Evolutionary conservation across 192 early-diverging fungal species (phyloP).

Genomic region (Backusella psychrophila): DNA sequence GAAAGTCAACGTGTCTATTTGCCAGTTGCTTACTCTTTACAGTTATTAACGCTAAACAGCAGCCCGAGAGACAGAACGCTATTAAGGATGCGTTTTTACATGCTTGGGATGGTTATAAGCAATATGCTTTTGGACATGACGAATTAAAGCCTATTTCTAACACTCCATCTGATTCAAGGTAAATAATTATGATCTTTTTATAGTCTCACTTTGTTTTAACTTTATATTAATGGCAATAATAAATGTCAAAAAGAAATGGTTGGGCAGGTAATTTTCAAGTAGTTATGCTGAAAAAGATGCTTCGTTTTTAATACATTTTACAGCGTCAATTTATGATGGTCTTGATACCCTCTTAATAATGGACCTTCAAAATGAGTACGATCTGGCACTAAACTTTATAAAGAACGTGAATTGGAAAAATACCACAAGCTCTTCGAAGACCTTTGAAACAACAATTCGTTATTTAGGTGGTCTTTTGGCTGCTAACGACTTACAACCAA

Average conservation of each 20-base stretch:
- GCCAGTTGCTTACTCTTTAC: neutral
- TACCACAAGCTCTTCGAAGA: slow-evolving; percentile 42
- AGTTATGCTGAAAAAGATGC: neutral
- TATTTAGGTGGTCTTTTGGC: slow-evolving; percentile 76
- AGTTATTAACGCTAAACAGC: neutral
- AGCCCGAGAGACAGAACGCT: slow-evolving; percentile 20
- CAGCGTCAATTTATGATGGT: slow-evolving; percentile 75
- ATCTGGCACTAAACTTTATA: slow-evolving; percentile 3
- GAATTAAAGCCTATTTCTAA: slow-evolving; percentile 49
- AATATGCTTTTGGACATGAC: slow-evolving; percentile 77
- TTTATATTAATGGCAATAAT: neutral
- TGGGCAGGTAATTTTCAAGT: slow-evolving; percentile 44
- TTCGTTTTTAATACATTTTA: neutral
- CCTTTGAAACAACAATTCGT: slow-evolving; percentile 86
- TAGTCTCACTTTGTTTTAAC: neutral
- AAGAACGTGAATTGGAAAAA: slow-evolving; percentile 47
- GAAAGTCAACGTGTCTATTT: neutral
- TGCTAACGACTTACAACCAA: slow-evolving; percentile 77
- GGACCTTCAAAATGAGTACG: slow-evolving; percentile 49
- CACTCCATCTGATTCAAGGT: slow-evolving; percentile 29
- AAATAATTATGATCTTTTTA: neutral
- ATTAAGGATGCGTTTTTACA: slow-evolving; percentile 61
- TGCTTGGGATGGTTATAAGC: slow-evolving; percentile 73
- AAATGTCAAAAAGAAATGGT: slow-evolving; percentile 35
- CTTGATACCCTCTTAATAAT: slow-evolving; percentile 88